Evolutionary conservation across 495 filamentous ascomycete species (phyloP).

Genomic region (Daldinia grandis): DNA sequence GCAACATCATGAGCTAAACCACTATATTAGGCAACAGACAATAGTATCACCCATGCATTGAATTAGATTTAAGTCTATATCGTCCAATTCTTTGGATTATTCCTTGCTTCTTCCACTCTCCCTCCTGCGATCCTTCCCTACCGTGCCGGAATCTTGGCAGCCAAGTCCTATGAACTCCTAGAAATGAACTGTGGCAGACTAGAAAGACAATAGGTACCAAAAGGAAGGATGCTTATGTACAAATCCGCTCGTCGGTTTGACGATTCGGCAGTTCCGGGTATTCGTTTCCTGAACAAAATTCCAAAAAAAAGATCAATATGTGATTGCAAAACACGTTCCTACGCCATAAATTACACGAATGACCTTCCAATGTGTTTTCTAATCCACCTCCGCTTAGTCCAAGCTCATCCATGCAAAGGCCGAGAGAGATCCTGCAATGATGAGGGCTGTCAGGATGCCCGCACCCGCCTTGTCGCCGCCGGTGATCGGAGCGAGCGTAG

Average conservation of each 20-base stretch:
- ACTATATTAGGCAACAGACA: not conserved
- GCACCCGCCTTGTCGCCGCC: constrained; percentile 72
- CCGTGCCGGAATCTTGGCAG: not conserved
- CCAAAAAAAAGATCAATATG: constrained; percentile 12
- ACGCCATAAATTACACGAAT: constrained; percentile 19
- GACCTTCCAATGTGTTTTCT: not conserved
- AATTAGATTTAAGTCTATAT: constrained; percentile 27
- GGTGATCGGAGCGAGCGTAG: constrained; percentile 54
- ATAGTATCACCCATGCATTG: not conserved
- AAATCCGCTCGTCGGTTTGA: constrained; percentile 14
- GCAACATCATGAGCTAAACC: not conserved
- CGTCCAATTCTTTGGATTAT: not conserved
- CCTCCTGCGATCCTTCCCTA: not conserved
- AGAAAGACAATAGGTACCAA: constrained; percentile 2
- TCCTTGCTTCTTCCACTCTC: constrained; percentile 1
- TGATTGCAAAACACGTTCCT: constrained; percentile 12
- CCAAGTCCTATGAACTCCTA: not conserved
- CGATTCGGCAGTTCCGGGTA: constrained; percentile 24
- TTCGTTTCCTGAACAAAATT: constrained; percentile 25
- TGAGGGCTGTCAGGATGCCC: constrained; percentile 65
- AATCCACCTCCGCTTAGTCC: constrained; percentile 23
- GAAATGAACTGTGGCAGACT: constrained; percentile 1
- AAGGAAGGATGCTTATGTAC: constrained; percentile 20
- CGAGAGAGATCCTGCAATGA: constrained; percentile 50
- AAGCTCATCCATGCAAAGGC: constrained; percentile 60